A percentile compares a stretch with the other conserved stretches of the same genome.
These are phyloP conservation scores for Dioscorea dumetorum DNA, from an alignment of 106 monocot species.

Conservation along the genomic window DNA sequence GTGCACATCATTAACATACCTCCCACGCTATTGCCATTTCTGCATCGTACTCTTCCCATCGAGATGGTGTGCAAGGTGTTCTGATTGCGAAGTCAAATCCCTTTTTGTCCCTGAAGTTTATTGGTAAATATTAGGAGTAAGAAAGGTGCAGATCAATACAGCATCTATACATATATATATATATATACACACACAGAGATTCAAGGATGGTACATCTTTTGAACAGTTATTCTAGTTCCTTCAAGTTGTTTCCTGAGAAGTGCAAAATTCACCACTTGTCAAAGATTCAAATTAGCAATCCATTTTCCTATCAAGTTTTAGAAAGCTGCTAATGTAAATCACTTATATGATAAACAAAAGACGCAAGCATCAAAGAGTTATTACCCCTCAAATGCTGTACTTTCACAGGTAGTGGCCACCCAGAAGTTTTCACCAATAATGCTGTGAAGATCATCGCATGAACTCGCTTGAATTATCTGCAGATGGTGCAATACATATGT, in stretches of 20 bases:
- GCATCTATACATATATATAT: background rate
- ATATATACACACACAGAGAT: no score
- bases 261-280: background rate
- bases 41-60: slow-evolving; percentile 78
- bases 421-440: slow-evolving; percentile 88
- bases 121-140: slow-evolving; percentile 8
- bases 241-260: slow-evolving; percentile 66
- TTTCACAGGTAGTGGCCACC: slow-evolving; percentile 71
- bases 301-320: no score
- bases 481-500: background rate
- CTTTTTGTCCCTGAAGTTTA: slow-evolving; percentile 55
- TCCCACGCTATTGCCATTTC: slow-evolving; percentile 90
- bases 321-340: no score
- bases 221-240: slow-evolving; percentile 86
- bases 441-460: slow-evolving; percentile 66
- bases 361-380: background rate
- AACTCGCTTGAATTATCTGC: slow-evolving; percentile 65
- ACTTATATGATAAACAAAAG: background rate
- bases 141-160: background rate
- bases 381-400: slow-evolving; percentile 82
- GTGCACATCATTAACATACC: slow-evolving; percentile 21
- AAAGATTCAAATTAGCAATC: no score
- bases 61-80: slow-evolving; percentile 85
- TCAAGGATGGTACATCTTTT: slow-evolving; percentile 51
- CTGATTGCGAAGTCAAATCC: slow-evolving; percentile 94